Evolutionary conservation across 2,329 filamentous ascomycete species (phyloP).

Genomic region (Akanthomyces muscarius): DNA sequence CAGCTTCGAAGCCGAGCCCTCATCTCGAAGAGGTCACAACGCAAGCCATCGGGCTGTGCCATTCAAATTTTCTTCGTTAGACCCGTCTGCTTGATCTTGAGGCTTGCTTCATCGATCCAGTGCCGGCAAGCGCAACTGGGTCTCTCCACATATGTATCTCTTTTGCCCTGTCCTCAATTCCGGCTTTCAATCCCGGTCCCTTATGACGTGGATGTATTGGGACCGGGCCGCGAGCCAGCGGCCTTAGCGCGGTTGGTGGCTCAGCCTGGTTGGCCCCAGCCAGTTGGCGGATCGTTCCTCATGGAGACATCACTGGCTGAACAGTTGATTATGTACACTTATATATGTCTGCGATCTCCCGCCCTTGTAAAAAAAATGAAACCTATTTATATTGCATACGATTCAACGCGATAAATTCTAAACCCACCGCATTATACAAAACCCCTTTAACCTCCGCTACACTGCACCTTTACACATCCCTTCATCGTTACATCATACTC

Average conservation of each 20-base stretch:
- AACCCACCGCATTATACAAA: too few relatives aligned
- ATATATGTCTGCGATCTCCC: neutral
- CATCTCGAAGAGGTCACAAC: neutral
- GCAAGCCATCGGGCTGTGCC: neutral
- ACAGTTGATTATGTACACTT: neutral
- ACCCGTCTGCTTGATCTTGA: neutral
- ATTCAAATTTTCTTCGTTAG: neutral
- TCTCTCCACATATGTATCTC: neutral
- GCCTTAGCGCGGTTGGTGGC: neutral
- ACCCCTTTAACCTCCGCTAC: neutral
- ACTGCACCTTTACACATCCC: neutral
- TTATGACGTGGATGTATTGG: slow-evolving; percentile 7
- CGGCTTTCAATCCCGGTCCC: slow-evolving; percentile 3
- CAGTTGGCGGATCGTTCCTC: neutral
- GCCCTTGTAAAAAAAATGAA: neutral
- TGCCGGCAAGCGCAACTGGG: neutral
- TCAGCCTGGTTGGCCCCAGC: neutral
- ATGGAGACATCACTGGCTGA: neutral
- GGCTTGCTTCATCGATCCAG: neutral
- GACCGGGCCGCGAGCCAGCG: neutral
- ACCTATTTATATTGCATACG: neutral
- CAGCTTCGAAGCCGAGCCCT: neutral
- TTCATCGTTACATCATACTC: neutral
- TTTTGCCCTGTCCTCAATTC: slow-evolving; percentile 1
- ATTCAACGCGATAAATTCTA: too few relatives aligned